Evolutionary conservation across 257 asterid genomes (phyloP).

Genomic region (Hygrophila difformis): DNA sequence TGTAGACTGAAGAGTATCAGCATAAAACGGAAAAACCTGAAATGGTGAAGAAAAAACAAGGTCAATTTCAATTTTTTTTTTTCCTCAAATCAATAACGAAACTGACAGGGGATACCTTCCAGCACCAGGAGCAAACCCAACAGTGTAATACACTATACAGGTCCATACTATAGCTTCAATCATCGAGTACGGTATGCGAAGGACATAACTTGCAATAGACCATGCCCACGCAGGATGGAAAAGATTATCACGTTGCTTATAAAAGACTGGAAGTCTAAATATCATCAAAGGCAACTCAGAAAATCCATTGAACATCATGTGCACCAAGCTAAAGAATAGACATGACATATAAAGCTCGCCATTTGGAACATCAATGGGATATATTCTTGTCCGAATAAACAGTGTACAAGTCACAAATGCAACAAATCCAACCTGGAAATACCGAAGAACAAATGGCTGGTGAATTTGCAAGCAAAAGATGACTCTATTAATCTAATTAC

Average conservation of each 20-base stretch:
- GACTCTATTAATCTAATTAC: too few relatives aligned
- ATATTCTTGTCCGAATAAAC: constrained; percentile 64
- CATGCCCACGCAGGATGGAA: constrained; percentile 94
- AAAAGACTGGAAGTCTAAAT: constrained; percentile 83
- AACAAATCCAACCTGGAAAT: constrained; percentile 75
- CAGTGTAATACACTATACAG: constrained; percentile 57
- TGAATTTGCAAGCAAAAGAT: too few relatives aligned
- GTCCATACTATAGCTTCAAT: constrained; percentile 80
- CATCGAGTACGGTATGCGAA: constrained; percentile 75
- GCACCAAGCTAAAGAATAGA: constrained; percentile 66
- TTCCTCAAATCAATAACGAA: background rate
- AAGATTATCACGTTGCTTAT: constrained; percentile 83
- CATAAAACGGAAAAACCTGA: constrained; percentile 71
- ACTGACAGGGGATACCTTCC: constrained; percentile 49
- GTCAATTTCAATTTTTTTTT: constrained; percentile 9
- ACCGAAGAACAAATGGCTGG: background rate
- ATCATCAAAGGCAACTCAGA: constrained; percentile 79
- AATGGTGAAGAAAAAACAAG: constrained; percentile 12
- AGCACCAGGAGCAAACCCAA: constrained; percentile 69
- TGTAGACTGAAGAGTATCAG: constrained; percentile 58
- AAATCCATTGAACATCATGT: constrained; percentile 93
- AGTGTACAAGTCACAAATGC: constrained; percentile 69
- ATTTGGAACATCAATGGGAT: constrained; percentile 53
- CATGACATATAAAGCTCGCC: constrained; percentile 68
- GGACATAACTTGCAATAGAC: constrained; percentile 65